phyloP scores from a whole-genome alignment of 2,329 filamentous ascomycete species.

The Ampelomyces quisqualis region DNA sequence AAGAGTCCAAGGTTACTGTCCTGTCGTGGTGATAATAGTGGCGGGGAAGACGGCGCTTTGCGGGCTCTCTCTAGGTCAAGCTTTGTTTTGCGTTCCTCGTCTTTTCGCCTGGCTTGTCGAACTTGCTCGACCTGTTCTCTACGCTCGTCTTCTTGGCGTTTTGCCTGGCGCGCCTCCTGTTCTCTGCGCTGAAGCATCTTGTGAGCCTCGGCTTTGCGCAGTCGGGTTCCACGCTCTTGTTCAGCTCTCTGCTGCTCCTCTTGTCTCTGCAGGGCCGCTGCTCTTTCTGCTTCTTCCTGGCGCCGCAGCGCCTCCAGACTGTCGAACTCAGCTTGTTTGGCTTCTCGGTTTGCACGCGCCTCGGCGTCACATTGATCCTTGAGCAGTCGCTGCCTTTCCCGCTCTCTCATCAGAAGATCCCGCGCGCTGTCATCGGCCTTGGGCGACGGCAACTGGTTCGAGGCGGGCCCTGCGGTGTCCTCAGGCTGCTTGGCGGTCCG shows the following conservation, averaged over 20 bases:
- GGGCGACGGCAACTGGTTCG: conserved; percentile 23
- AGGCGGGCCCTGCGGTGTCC: conserved; percentile 20
- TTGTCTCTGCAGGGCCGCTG: conserved; percentile 28
- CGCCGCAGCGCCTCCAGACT: conserved; percentile 26
- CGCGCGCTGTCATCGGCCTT: conserved; percentile 37
- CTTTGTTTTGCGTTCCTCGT: conserved; percentile 28
- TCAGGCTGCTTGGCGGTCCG: conserved; percentile 25
- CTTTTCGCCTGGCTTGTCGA: conserved; percentile 16
- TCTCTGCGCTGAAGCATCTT: conserved; percentile 29
- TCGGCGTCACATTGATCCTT: conserved; percentile 38
- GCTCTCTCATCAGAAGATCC: conserved; percentile 34
- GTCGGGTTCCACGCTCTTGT: conserved; percentile 35
- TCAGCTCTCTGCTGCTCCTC: conserved; percentile 35
- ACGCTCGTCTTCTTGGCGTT: conserved; percentile 25
- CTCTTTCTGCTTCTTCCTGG: conserved; percentile 35
- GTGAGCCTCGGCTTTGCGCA: conserved; percentile 35
- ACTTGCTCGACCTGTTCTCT: conserved; percentile 23
- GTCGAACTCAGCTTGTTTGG: conserved; percentile 33
- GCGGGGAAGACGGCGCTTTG: conserved; percentile 23
- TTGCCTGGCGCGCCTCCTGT: conserved; percentile 31
- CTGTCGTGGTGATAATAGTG: conserved; percentile 33
- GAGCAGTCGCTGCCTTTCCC: conserved; percentile 33
- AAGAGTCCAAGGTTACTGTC: conserved; percentile 37
- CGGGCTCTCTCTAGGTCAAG: conserved; percentile 26
- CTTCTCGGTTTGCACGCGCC: conserved; percentile 32